phyloP scores from a whole-genome alignment of 305 asterid species.

The Rubia tinctorum region DNA sequence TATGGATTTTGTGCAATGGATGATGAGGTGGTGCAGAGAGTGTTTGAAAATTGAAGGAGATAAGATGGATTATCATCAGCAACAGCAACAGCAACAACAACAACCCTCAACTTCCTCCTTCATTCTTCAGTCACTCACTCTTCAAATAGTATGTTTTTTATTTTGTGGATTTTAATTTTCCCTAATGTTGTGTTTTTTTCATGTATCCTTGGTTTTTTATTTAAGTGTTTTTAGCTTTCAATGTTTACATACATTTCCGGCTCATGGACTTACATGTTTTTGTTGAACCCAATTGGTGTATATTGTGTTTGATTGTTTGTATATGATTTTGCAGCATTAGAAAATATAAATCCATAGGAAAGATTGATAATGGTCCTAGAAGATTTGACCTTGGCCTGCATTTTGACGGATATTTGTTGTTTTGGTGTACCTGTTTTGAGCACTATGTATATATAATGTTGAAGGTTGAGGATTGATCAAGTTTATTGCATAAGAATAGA shows the following conservation, averaged over 20 bases:
- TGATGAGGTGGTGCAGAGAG: constrained; percentile 89
- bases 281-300: not conserved
- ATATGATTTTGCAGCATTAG: not conserved
- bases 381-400: not conserved
- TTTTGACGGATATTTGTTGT: not conserved
- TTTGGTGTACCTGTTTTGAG: not conserved
- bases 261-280: not conserved
- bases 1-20: constrained; percentile 50
- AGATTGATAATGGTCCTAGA: not conserved
- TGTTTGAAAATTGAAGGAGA: constrained; percentile 95
- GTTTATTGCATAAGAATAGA: not conserved
- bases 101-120: constrained; percentile 83
- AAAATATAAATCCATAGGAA: not conserved
- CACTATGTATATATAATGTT: not conserved
- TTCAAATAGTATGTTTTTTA: constrained; percentile 63
- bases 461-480: not conserved
- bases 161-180: not conserved
- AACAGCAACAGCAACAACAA: constrained; percentile 75
- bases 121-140: constrained; percentile 93
- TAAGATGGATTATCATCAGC: constrained; percentile 83
- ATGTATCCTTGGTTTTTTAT: no score
- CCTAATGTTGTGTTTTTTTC: not conserved
- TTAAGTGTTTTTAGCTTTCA: constrained; percentile 5
- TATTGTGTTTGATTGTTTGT: not conserved
- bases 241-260: not conserved